Percentiles rank a stretch among this genome's conserved stretches.
Conservation (phyloP, 495 filamentous ascomycete genomes). For the Cercophora newfieldiana region DNA sequence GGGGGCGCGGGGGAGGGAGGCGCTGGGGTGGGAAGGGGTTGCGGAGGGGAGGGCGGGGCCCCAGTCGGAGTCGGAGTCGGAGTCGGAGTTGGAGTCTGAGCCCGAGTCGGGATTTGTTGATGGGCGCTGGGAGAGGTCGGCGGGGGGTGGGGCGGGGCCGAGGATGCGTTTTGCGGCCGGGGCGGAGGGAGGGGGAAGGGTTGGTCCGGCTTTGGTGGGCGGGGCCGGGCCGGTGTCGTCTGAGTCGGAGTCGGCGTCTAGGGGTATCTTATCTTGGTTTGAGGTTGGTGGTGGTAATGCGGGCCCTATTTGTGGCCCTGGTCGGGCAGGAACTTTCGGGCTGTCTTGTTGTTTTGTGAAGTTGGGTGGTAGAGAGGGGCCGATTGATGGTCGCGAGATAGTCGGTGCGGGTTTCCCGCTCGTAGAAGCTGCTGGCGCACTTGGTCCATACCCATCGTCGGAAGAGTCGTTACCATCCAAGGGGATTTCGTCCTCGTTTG, state of each 20-base stretch:
- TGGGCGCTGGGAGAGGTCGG: slow-evolving; percentile 42
- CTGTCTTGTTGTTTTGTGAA: slow-evolving; percentile 22
- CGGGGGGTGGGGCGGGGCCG: slow-evolving; percentile 48
- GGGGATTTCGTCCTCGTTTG: slow-evolving; percentile 41
- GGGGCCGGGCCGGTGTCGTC: slow-evolving; percentile 27
- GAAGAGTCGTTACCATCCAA: slow-evolving; percentile 35
- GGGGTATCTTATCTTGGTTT: slow-evolving; percentile 35
- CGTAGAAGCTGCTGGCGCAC: slow-evolving; percentile 20
- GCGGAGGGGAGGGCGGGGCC: slow-evolving; percentile 73
- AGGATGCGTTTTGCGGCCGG: slow-evolving; percentile 37
- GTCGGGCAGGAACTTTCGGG: slow-evolving; percentile 2
- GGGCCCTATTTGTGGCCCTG: slow-evolving; percentile 37
- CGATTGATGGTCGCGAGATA: slow-evolving; percentile 22
- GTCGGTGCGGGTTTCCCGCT: neutral
- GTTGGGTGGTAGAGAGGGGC: slow-evolving; percentile 25
- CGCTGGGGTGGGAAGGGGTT: slow-evolving; percentile 21
- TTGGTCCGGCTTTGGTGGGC: slow-evolving; percentile 21
- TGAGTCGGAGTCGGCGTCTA: slow-evolving; percentile 27
- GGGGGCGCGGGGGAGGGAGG: slow-evolving; percentile 22
- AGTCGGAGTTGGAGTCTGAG: slow-evolving; percentile 40
- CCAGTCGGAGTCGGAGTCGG: slow-evolving; percentile 46
- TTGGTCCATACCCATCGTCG: slow-evolving; percentile 41
- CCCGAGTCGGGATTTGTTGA: slow-evolving; percentile 34
- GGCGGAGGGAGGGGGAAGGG: slow-evolving; percentile 17
- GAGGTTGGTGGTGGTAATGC: slow-evolving; percentile 27